Conservation (phyloP, 768 basidiomycete genomes). For the Dentipellis fragilis region DNA sequence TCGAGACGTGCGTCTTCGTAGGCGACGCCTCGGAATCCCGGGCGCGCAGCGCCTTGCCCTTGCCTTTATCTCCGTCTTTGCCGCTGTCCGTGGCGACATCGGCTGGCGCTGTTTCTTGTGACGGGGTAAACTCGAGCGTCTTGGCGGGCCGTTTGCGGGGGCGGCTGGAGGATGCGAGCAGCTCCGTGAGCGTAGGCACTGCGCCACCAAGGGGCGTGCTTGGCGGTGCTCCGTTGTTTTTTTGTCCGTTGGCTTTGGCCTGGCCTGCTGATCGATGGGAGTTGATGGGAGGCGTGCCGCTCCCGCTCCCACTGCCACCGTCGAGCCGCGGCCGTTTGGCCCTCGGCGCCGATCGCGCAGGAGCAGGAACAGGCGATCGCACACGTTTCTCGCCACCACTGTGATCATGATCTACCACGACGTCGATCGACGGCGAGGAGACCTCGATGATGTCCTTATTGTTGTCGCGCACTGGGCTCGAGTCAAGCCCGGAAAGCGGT, state of each 20-base stretch:
- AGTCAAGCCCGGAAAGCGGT: neutral
- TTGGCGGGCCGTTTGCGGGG: conserved; percentile 19
- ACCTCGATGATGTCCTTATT: neutral
- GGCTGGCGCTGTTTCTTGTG: neutral
- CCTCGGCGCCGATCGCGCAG: too few species aligned
- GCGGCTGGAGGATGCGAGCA: conserved; percentile 33
- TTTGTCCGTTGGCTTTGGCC: neutral
- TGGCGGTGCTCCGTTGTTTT: neutral
- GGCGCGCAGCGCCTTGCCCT: conserved; percentile 17
- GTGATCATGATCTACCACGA: neutral
- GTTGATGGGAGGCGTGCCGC: neutral
- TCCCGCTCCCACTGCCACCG: neutral
- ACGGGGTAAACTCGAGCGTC: neutral
- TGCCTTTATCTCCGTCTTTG: conserved; percentile 18
- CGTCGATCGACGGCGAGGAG: neutral
- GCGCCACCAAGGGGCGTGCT: neutral
- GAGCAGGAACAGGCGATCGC: neutral
- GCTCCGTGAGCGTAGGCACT: conserved; percentile 16
- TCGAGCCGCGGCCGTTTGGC: neutral
- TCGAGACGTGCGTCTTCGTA: too few species aligned
- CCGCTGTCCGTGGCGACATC: conserved; percentile 8
- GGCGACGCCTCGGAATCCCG: conserved; percentile 14
- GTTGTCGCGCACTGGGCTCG: neutral
- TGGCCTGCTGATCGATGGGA: neutral
- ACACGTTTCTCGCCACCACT: neutral